These are phyloP conservation scores for Aurinia saxatilis DNA, from an alignment of 345 rosid genomes.

Conservation along the genomic window DNA sequence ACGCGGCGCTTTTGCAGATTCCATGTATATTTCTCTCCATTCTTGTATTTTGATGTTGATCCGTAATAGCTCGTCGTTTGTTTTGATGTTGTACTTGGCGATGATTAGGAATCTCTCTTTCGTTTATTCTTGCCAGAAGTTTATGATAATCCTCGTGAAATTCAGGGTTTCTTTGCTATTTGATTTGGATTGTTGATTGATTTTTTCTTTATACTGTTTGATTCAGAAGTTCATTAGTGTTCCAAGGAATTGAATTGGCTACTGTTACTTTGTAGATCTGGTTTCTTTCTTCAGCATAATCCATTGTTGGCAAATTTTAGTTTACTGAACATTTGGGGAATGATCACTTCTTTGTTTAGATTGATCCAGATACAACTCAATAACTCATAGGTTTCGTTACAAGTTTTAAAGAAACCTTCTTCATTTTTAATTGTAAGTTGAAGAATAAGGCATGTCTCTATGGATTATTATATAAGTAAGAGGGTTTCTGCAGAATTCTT, in stretches of 20 bases:
- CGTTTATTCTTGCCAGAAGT: neutral
- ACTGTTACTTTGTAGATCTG: neutral
- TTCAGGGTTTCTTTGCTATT: neutral
- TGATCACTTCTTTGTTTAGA: constrained; percentile 6
- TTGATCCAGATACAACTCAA: neutral
- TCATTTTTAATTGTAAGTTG: neutral
- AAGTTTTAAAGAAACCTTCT: neutral
- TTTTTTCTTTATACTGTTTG: neutral
- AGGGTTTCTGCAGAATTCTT: neutral
- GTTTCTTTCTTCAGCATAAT: neutral
- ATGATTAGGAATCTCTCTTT: neutral
- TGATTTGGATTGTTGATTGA: neutral
- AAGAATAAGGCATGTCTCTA: neutral
- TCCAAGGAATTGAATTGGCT: neutral
- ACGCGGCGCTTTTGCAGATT: constrained; percentile 70
- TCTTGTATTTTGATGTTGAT: neutral
- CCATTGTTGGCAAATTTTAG: neutral
- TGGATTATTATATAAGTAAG: neutral
- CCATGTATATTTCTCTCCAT: constrained; percentile 43
- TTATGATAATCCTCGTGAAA: neutral
- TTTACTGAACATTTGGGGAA: neutral
- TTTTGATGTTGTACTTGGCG: neutral
- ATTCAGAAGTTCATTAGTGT: constrained; percentile 1
- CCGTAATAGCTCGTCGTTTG: neutral
- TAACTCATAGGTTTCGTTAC: neutral